Percentiles rank a stretch among this genome's conserved stretches.
These are phyloP conservation scores for Linum trigynum DNA, from an alignment of 345 rosid species.

Conservation along the genomic window DNA sequence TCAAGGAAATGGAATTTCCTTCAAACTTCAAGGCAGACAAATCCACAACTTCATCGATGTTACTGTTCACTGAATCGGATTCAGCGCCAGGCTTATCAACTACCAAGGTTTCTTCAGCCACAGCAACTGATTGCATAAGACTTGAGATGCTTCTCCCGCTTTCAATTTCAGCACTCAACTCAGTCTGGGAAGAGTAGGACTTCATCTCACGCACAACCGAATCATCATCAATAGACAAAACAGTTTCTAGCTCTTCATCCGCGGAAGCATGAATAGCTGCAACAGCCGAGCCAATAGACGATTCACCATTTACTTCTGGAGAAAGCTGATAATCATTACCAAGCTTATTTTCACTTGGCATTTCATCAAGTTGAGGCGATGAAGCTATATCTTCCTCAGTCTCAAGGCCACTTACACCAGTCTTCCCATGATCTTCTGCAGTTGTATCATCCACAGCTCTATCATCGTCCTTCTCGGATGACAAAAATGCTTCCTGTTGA, in stretches of 20 bases:
- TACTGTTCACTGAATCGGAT: conserved; percentile 21
- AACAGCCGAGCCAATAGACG: conserved; percentile 17
- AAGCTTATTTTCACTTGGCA: conserved; percentile 22
- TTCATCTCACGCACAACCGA: no score
- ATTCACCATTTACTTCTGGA: conserved; percentile 17
- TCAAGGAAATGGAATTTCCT: conserved; percentile 15
- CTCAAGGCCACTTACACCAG: conserved; percentile 23
- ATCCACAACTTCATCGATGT: conserved; percentile 20
- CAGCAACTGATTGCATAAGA: conserved; percentile 25
- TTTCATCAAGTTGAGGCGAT: conserved; percentile 30
- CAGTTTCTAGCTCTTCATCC: conserved; percentile 14
- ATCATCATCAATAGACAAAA: no score
- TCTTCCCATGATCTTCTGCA: conserved; percentile 16
- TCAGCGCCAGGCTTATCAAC: conserved; percentile 23
- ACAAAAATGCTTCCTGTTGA: conserved; percentile 43
- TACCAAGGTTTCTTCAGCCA: conserved; percentile 21
- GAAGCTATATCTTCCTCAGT: conserved; percentile 23
- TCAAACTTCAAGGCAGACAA: conserved; percentile 19
- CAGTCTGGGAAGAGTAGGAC: background rate
- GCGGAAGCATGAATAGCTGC: conserved; percentile 16
- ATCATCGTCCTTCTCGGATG: conserved; percentile 30
- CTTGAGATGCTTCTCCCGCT: conserved; percentile 9
- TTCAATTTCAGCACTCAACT: conserved; percentile 15
- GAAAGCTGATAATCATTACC: conserved; percentile 20
- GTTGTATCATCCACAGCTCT: conserved; percentile 17